Evolutionary conservation across 2,329 filamentous ascomycete genomes (phyloP).

Genomic region (Elsinoe fawcettii): DNA sequence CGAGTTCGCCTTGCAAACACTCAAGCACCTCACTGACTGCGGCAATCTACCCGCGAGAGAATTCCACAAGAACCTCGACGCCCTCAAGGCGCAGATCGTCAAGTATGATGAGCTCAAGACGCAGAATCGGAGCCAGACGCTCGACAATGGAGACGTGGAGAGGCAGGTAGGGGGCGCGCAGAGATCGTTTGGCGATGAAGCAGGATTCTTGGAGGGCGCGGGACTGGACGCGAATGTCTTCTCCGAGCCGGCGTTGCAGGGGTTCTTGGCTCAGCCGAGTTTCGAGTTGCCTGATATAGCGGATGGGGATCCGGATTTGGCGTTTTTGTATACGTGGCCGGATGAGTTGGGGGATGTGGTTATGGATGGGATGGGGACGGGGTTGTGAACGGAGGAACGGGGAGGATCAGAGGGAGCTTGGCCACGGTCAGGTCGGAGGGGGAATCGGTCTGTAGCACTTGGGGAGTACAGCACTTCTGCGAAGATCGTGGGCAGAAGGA

Average conservation of each 20-base stretch:
- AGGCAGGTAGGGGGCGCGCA: not conserved
- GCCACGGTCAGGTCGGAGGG: too few species aligned
- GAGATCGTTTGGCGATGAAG: not conserved
- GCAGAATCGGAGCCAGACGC: not conserved
- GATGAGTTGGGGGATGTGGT: not conserved
- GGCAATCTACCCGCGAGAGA: constrained; percentile 39
- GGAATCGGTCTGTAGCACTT: too few species aligned
- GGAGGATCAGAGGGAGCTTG: too few species aligned
- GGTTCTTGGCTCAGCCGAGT: not conserved
- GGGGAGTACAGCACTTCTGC: too few species aligned
- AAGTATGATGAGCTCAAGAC: constrained; percentile 6
- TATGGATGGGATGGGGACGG: not conserved
- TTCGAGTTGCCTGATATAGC: constrained; percentile 3
- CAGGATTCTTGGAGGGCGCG: not conserved
- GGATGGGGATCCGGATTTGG: constrained; percentile 6
- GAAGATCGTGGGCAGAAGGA: too few species aligned
- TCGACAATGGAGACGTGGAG: too few species aligned
- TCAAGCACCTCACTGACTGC: constrained; percentile 33
- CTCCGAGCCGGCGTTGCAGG: constrained; percentile 4
- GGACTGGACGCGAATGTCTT: not conserved
- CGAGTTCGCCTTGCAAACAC: constrained; percentile 33
- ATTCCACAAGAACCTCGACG: constrained; percentile 37
- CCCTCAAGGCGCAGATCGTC: constrained; percentile 18
- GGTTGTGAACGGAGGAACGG: not conserved
- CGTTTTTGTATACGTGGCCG: constrained; percentile 11